Evolutionary conservation across 345 rosid genomes (phyloP).

Genomic region (Acer yangbiense): DNA sequence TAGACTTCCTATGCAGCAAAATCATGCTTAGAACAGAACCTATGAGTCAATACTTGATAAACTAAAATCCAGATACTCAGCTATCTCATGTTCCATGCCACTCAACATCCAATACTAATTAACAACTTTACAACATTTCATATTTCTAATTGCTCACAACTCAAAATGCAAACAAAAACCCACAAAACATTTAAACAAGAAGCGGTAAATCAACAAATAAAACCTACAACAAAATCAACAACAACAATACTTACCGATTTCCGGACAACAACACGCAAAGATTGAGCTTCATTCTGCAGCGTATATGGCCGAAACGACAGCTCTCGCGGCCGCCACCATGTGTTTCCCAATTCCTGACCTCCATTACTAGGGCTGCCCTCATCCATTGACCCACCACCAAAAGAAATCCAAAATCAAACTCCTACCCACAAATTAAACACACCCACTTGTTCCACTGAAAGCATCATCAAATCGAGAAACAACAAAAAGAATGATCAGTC

Average conservation of each 20-base stretch:
- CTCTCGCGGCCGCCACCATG: conserved; percentile 73
- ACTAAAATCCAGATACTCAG: conserved; percentile 6
- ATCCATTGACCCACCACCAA: conserved; percentile 51
- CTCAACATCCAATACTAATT: conserved; percentile 13
- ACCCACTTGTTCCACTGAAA: conserved; percentile 40
- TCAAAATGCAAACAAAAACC: conserved; percentile 17
- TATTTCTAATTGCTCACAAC: conserved; percentile 9
- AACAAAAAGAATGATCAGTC: conserved; percentile 24
- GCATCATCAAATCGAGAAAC: background rate
- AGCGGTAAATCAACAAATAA: conserved; percentile 11
- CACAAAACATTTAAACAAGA: conserved; percentile 7
- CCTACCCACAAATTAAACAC: conserved; percentile 32
- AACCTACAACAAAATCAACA: background rate
- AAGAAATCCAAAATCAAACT: conserved; percentile 39
- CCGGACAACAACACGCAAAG: conserved; percentile 54
- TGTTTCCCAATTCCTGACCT: conserved; percentile 35
- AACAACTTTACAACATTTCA: conserved; percentile 10
- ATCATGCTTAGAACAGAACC: background rate
- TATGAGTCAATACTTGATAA: conserved; percentile 8
- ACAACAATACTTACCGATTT: conserved; percentile 59
- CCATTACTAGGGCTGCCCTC: conserved; percentile 53
- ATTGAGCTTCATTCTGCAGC: conserved; percentile 33
- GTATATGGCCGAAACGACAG: conserved; percentile 55
- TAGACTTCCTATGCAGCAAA: background rate
- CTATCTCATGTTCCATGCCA: too few relatives aligned